These are phyloP conservation scores for Fraxinus sp. DNA, from an alignment of 305 asterid species.

Conservation along the genomic window DNA sequence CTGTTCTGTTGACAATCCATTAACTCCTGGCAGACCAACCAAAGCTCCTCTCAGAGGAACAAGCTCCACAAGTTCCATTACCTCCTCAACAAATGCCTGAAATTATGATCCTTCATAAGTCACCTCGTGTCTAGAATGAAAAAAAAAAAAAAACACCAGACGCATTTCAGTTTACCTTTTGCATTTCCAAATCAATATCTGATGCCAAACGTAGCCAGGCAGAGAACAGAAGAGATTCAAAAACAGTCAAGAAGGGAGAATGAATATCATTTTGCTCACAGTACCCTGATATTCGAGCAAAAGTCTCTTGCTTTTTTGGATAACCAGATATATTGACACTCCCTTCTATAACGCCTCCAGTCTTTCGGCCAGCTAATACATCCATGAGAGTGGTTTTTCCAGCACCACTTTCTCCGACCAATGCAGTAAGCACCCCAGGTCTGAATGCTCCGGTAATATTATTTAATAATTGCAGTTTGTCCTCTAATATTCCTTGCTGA, in stretches of 20 bases:
- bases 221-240: constrained; percentile 86
- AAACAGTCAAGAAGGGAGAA: constrained; percentile 88
- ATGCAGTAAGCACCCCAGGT: constrained; percentile 83
- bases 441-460: constrained; percentile 81
- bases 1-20: constrained; percentile 94
- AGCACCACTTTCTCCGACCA: constrained; percentile 85
- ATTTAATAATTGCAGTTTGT: constrained; percentile 69
- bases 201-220: constrained; percentile 84
- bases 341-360: constrained; percentile 77
- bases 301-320: constrained; percentile 73
- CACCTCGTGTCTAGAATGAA: constrained; percentile 24
- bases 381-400: constrained; percentile 91
- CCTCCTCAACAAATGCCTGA: constrained; percentile 95
- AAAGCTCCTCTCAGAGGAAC: constrained; percentile 75
- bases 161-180: constrained; percentile 49
- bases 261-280: constrained; percentile 92
- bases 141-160: constrained; percentile 11
- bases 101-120: constrained; percentile 26
- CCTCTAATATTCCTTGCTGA: constrained; percentile 79
- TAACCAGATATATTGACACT: constrained; percentile 63
- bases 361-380: constrained; percentile 81
- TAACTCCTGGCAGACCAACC: constrained; percentile 93
- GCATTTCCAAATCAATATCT: constrained; percentile 76
- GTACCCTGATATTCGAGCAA: constrained; percentile 83
- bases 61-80: constrained; percentile 97